Evolutionary conservation across 345 rosid species (phyloP), one percentile per base, ranked within the genome.

Genomic region (Lumnitzera littorea): DNA sequence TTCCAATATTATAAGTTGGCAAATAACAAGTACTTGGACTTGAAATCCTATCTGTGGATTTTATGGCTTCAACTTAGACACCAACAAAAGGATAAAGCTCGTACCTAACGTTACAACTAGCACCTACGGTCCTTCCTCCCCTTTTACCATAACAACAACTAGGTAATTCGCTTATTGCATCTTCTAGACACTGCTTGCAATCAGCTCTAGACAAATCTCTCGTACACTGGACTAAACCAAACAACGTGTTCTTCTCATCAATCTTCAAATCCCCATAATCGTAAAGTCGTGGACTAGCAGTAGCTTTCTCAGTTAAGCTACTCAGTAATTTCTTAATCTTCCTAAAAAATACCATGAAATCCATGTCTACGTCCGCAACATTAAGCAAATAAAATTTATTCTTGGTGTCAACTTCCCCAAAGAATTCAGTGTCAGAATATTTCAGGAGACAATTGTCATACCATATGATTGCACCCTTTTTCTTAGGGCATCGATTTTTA

Each of bases 91-190:
- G 87, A 63, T 79, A 78, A 41, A 80, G 77, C 64, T 88, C 96
- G 50, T 88, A 88, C 75, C 86, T 64, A 71, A 88, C 62, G 61
- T 71, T 83, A 55, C 96, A 88, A 46, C 89, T 88, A 10, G 76
- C 82, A 53, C 78, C 67, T 25, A 85, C 60, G 50, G 74, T 78
- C 64, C 84, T 72, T 0, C 96, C 96, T 10, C 91, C 87, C 69
- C 74, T 78, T 74, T 80, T 88, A 54, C 82, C 91, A 43, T 78
- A 80, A 51, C 89, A 81, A 53, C 87, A 79, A 20, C 76, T 81
- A 11, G 80, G 86, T 66, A 85, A 57, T 61, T 81, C 78, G 0
- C 69, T 78, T 16, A 84, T 74, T 0, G 79, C 76, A 5, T 68
- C 72, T 24, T 77, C 70, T 14, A 84, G 74, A 64, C 90, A 82